Evolutionary conservation across 2,329 filamentous ascomycete species (phyloP).

Genomic region (Plectosphaerella sp.): DNA sequence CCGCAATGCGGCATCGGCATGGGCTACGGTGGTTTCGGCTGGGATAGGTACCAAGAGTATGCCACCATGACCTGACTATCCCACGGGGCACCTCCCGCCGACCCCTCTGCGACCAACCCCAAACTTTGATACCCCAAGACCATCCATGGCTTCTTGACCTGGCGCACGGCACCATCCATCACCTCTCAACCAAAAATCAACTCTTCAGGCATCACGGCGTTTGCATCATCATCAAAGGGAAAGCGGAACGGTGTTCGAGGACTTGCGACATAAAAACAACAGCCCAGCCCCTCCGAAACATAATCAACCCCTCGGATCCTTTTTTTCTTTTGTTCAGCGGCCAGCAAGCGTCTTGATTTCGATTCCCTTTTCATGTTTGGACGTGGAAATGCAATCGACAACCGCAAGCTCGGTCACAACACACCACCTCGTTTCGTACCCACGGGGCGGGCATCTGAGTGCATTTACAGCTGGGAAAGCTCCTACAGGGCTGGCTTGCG

Average conservation of each 20-base stretch:
- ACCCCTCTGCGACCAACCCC: slow-evolving; percentile 26
- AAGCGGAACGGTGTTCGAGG: slow-evolving; percentile 33
- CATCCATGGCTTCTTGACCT: slow-evolving; percentile 11
- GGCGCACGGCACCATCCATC: slow-evolving; percentile 13
- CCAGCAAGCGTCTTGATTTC: slow-evolving; percentile 42
- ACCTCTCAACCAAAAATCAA: slow-evolving; percentile 20
- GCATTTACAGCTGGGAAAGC: slow-evolving; percentile 50
- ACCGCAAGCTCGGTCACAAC: slow-evolving; percentile 46
- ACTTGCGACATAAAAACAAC: slow-evolving; percentile 33
- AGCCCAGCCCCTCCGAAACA: slow-evolving; percentile 24
- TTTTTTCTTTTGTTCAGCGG: slow-evolving; percentile 26
- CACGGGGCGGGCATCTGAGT: slow-evolving; percentile 28
- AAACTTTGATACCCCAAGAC: not conserved
- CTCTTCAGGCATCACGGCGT: slow-evolving; percentile 31
- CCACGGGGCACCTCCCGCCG: slow-evolving; percentile 41
- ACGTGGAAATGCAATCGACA: slow-evolving; percentile 27
- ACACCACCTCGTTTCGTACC: not conserved
- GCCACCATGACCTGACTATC: slow-evolving; percentile 80
- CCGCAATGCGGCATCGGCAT: slow-evolving; percentile 79
- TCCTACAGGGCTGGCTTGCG: slow-evolving; percentile 40
- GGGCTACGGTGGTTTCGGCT: slow-evolving; percentile 75
- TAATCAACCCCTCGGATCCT: slow-evolving; percentile 13
- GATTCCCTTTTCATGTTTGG: slow-evolving; percentile 27
- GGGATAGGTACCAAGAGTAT: slow-evolving; percentile 83
- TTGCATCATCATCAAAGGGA: slow-evolving; percentile 28